Conservation (phyloP, 2,329 filamentous ascomycete species). For the Microdochium bolleyi region DNA sequence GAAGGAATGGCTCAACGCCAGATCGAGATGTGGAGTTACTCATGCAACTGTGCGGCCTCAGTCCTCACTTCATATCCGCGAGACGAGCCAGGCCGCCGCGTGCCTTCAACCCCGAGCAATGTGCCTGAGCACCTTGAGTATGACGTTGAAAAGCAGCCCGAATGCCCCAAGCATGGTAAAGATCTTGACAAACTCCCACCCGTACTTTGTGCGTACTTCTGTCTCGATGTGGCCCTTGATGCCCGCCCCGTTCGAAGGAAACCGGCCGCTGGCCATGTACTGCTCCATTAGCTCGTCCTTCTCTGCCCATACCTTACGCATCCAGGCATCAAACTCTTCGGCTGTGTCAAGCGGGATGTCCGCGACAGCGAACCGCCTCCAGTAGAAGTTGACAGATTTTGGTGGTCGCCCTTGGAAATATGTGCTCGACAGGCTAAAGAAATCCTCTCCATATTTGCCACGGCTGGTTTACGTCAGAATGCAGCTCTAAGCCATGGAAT, state of each 20-base stretch:
- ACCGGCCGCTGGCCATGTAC: slow-evolving; percentile 68
- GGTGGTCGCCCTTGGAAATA: slow-evolving; percentile 85
- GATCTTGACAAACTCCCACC: slow-evolving; percentile 48
- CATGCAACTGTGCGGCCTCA: background rate
- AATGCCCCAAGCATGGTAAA: slow-evolving; percentile 40
- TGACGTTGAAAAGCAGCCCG: slow-evolving; percentile 29
- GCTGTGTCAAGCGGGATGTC: slow-evolving; percentile 74
- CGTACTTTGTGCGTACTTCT: slow-evolving; percentile 43
- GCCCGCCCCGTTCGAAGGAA: slow-evolving; percentile 60
- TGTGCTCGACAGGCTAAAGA: slow-evolving; percentile 78
- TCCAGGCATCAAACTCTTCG: slow-evolving; percentile 74
- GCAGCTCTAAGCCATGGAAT: background rate
- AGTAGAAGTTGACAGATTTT: slow-evolving; percentile 95
- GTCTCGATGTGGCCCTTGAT: slow-evolving; percentile 46
- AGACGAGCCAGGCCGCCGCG: no score
- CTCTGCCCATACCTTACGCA: slow-evolving; percentile 80
- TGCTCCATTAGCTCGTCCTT: slow-evolving; percentile 86
- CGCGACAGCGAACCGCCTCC: slow-evolving; percentile 74
- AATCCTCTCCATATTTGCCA: slow-evolving; percentile 80
- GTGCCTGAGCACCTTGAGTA: slow-evolving; percentile 13
- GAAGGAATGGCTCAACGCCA: no score
- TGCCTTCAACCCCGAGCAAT: background rate
- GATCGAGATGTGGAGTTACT: no score
- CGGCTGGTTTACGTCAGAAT: slow-evolving; percentile 38
- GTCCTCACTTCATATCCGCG: background rate